Conservation (phyloP, 2,329 filamentous ascomycete species). For the Aspergillus pseudoglaucus region DNA sequence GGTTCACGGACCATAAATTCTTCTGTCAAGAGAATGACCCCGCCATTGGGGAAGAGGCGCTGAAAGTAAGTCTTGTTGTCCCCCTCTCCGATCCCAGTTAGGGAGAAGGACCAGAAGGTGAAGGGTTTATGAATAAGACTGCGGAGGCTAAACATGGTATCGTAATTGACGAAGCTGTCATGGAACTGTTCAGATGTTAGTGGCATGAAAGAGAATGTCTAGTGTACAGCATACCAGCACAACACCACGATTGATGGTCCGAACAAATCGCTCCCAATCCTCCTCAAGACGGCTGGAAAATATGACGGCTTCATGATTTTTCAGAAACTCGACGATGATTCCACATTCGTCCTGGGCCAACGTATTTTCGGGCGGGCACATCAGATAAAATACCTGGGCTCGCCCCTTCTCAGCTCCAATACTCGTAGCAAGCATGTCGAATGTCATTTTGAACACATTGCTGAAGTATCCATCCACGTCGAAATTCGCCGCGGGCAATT, state of each 20-base stretch:
- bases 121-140: conserved; percentile 17
- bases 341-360: conserved; percentile 17
- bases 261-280: conserved; percentile 32
- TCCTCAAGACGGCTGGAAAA: conserved; percentile 23
- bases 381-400: conserved; percentile 28
- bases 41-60: conserved; percentile 33
- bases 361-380: conserved; percentile 21
- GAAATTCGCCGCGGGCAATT: background rate
- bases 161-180: conserved; percentile 26
- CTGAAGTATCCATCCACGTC: conserved; percentile 12
- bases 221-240: conserved; percentile 28
- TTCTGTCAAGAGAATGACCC: conserved; percentile 36
- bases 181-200: conserved; percentile 28
- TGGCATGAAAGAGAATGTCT: background rate
- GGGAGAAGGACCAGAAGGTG: conserved; percentile 32
- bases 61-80: conserved; percentile 21
- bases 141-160: conserved; percentile 21
- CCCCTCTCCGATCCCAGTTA: conserved; percentile 20
- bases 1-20: conserved; percentile 30
- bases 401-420: conserved; percentile 6
- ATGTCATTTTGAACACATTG: conserved; percentile 17
- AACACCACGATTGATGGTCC: conserved; percentile 20
- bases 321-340: conserved; percentile 19
- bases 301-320: conserved; percentile 18
- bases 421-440: conserved; percentile 20